A percentile compares a stretch with the other conserved stretches of the same genome.
phyloP scores from a whole-genome alignment of 1,284 basidiomycete species.

The Moesziomyces aphidis region DNA sequence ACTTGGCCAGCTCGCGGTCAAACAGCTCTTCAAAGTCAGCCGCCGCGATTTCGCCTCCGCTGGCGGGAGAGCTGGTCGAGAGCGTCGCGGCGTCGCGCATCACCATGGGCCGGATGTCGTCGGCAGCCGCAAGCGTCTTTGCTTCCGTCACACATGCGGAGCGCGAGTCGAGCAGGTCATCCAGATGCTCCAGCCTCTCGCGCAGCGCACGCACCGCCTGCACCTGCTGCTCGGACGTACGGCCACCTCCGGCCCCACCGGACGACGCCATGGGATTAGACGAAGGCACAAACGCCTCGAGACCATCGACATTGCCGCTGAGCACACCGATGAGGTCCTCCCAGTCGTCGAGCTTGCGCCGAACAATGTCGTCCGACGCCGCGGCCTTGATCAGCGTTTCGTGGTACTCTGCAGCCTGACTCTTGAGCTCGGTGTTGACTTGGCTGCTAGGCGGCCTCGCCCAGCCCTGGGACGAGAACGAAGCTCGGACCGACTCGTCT shows the following conservation, averaged over 20 bases:
- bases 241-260: background rate
- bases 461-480: slow-evolving; percentile 71
- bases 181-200: slow-evolving; percentile 81
- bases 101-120: slow-evolving; percentile 82
- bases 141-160: slow-evolving; percentile 77
- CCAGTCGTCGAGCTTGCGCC: slow-evolving; percentile 69
- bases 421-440: slow-evolving; percentile 67
- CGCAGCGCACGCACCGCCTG: slow-evolving; percentile 75
- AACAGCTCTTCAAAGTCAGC: slow-evolving; percentile 80
- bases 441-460: slow-evolving; percentile 72
- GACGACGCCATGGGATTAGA: slow-evolving; percentile 19
- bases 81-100: slow-evolving; percentile 74
- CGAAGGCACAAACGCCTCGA: slow-evolving; percentile 39
- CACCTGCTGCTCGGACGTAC: slow-evolving; percentile 25
- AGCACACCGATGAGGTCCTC: slow-evolving; percentile 37
- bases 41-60: slow-evolving; percentile 69
- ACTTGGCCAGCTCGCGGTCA: slow-evolving; percentile 83
- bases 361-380: slow-evolving; percentile 67
- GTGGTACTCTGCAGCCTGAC: slow-evolving; percentile 47
- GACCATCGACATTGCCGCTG: slow-evolving; percentile 17
- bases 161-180: slow-evolving; percentile 74
- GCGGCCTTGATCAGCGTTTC: slow-evolving; percentile 51
- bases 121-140: slow-evolving; percentile 75
- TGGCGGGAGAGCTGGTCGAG: slow-evolving; percentile 60
- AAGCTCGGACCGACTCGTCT: slow-evolving; percentile 75